A percentile compares a stretch with the other conserved stretches of the same genome.
phyloP scores from a whole-genome alignment of 768 basidiomycete genomes.

The Floccularia luteovirens region DNA sequence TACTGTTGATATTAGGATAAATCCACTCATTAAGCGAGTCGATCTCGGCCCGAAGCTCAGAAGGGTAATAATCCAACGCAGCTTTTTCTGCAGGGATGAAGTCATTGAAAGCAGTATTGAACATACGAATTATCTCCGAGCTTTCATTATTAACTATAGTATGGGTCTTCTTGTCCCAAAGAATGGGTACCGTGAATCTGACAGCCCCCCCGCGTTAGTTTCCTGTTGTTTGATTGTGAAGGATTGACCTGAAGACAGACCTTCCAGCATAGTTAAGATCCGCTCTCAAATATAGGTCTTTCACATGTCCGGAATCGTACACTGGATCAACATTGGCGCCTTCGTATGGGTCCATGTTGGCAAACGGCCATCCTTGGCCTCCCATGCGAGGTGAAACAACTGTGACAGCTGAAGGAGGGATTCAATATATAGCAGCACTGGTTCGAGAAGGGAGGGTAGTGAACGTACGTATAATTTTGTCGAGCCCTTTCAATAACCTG shows the following conservation, averaged over 20 bases:
- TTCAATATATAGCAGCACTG: background rate
- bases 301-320: conserved; percentile 61
- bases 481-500: conserved; percentile 87
- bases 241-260: conserved; percentile 20
- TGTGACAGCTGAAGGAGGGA: conserved; percentile 49
- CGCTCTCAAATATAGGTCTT: conserved; percentile 78
- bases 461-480: conserved; percentile 69
- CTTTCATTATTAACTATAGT: conserved; percentile 96
- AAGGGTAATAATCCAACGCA: conserved; percentile 72
- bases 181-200: conserved; percentile 80
- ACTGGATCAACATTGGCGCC: conserved; percentile 73
- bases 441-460: background rate
- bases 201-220: background rate
- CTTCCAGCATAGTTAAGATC: conserved; percentile 67
- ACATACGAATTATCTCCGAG: conserved; percentile 89
- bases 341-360: conserved; percentile 56
- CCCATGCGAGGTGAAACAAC: conserved; percentile 87
- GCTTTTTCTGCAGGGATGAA: conserved; percentile 60
- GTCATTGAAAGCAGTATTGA: conserved; percentile 82
- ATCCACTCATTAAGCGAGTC: conserved; percentile 84
- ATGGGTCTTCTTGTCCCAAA: conserved; percentile 87
- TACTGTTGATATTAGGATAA: conserved; percentile 80
- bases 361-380: conserved; percentile 82
- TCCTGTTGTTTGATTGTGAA: background rate
- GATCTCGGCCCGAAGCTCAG: conserved; percentile 62